phyloP scores from a whole-genome alignment of 371 early-diverging fungal species.

The Mortierella sp. region DNA sequence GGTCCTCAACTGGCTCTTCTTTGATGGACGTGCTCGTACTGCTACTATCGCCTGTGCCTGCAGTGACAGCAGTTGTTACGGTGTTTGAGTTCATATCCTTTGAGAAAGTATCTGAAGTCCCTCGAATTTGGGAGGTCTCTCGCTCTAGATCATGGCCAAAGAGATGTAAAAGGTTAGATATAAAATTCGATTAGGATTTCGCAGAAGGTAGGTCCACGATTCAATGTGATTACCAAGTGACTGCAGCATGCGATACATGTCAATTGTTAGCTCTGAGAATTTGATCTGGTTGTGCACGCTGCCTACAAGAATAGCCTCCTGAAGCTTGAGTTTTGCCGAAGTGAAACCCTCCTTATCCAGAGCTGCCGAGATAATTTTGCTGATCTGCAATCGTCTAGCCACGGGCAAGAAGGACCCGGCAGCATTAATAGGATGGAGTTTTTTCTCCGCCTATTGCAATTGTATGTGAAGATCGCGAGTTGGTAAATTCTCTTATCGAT shows the following conservation, averaged over 20 bases:
- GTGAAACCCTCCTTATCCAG: conserved; percentile 57
- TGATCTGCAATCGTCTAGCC: conserved; percentile 71
- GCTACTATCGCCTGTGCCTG: conserved; percentile 19
- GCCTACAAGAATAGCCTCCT: conserved; percentile 95
- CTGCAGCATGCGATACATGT: conserved; percentile 96
- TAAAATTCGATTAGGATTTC: not conserved
- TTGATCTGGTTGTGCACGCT: conserved; percentile 94
- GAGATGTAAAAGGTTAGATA: not conserved
- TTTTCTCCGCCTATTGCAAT: conserved; percentile 78
- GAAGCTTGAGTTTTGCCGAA: conserved; percentile 68
- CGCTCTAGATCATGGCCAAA: conserved; percentile 10
- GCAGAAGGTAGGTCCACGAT: not conserved
- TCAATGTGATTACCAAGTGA: conserved; percentile 76
- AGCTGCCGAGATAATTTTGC: conserved; percentile 65
- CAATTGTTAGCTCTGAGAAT: conserved; percentile 94
- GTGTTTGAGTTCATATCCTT: conserved; percentile 40
- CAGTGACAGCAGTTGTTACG: conserved; percentile 30
- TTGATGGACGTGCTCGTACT: conserved; percentile 20
- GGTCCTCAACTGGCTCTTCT: conserved; percentile 33
- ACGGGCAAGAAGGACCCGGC: conserved; percentile 74
- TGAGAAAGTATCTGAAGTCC: conserved; percentile 12
- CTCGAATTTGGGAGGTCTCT: conserved; percentile 19
- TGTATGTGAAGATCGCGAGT: not conserved
- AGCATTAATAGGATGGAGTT: conserved; percentile 78
- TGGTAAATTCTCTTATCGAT: not conserved